Base-by-base conservation (phyloP, 345 rosid species). In the Abelmoschus esculentus region DNA sequence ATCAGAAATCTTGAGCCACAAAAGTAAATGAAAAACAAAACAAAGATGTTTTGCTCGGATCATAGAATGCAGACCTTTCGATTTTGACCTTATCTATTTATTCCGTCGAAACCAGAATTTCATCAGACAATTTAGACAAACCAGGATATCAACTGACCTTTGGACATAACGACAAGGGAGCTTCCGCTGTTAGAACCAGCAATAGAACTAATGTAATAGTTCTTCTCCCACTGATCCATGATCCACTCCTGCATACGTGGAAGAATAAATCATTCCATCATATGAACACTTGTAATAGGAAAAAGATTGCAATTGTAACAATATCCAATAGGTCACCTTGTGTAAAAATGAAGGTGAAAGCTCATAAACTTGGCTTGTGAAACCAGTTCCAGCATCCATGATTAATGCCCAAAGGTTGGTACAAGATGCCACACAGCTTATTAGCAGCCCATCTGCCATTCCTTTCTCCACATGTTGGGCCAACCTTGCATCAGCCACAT, bases 141-240 rank as follows among this genome's bases (percentile, higher is more conserved):
- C 11, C 18, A 74, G 36, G 69, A 42, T 17, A 72, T 59, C 15
- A 68, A 50, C 79, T 64, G 66, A 95, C 99, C 99, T 86, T 95
- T 95, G 52, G 99, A 95, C 99, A 95, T 95, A 49, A 95, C 99
- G 29, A 95, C 97, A 73, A 95, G 84, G 40, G 99, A 90, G 81
- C 93, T 84, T 74, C 99, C 99, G 73, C 85, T 89, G 79, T 56
- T 82, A 64, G 98, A 87, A 73, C 98, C 99, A 78, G 99, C 99
- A 72, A 95, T 82, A 62, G 97, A 84, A 69, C 90, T 95, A 67
- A 95, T 95, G 80, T 95, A 95, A 77, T 83, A 95, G 75, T 86
- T 91, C 79, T 91, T 91, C 80, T 91, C 99, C 99, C 99, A 95
- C 60, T 91, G 93, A 72, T 90, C 99, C 99, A 95, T 95, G 70